Conservation (phyloP, 495 filamentous ascomycete species). For the Pyronema domesticum region DNA sequence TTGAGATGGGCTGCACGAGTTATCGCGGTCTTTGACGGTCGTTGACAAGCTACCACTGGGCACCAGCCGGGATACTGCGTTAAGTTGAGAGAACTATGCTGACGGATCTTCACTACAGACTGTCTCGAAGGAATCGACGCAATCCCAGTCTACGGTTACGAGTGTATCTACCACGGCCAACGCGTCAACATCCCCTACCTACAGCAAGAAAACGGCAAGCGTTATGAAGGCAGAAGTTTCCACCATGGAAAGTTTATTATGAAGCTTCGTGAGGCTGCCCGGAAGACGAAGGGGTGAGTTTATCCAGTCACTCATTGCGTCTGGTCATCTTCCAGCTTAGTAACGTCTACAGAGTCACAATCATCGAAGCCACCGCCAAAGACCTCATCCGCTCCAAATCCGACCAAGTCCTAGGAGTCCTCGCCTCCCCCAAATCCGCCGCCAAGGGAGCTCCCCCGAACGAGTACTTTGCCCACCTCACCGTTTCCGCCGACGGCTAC, state of each 20-base stretch:
- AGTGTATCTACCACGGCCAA: conserved; percentile 65
- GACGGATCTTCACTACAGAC: conserved; percentile 24
- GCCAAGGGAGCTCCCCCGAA: conserved; percentile 6
- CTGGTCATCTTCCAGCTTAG: conserved; percentile 6
- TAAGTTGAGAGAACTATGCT: no score
- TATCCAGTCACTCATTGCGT: conserved; percentile 14
- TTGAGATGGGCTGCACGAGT: no score
- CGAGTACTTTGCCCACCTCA: conserved; percentile 67
- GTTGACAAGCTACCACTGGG: no score
- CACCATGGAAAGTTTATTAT: conserved; percentile 74
- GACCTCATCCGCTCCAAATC: conserved; percentile 30
- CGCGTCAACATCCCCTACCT: conserved; percentile 67
- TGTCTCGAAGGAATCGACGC: conserved; percentile 86
- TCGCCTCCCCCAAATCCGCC: conserved; percentile 14
- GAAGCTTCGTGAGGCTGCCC: conserved; percentile 45
- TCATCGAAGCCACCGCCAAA: conserved; percentile 33
- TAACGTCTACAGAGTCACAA: conserved; percentile 28
- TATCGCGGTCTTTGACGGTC: no score
- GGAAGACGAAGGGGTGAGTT: conserved; percentile 23
- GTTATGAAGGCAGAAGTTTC: conserved; percentile 52
- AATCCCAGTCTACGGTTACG: conserved; percentile 63
- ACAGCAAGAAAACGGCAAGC: conserved; percentile 14
- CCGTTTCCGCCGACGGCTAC: conserved; percentile 84
- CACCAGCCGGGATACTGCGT: no score
- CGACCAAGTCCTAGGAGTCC: conserved; percentile 27